phyloP scores from a whole-genome alignment of 1,284 basidiomycete genomes.

The Irpex sp. region DNA sequence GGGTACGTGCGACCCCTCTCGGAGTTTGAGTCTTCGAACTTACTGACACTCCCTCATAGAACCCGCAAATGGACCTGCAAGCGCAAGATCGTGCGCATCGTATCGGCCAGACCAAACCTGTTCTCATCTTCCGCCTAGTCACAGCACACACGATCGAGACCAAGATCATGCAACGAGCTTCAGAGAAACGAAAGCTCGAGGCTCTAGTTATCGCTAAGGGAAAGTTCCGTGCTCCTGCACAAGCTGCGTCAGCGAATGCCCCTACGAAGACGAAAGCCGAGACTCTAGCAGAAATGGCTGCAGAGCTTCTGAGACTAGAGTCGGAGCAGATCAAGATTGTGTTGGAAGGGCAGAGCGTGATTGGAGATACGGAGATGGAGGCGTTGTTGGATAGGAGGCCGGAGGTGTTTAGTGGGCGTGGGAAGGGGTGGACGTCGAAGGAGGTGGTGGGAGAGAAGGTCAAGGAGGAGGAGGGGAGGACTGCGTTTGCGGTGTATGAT shows the following conservation, averaged over 20 bases:
- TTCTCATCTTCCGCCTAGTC: constrained; percentile 85
- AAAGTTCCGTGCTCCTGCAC: constrained; percentile 72
- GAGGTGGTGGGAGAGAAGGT: constrained; percentile 19
- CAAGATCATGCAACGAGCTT: constrained; percentile 85
- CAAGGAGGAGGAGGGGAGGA: constrained; percentile 28
- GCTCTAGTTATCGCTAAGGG: constrained; percentile 92
- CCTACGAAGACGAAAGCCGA: constrained; percentile 34
- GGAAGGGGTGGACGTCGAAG: constrained; percentile 71
- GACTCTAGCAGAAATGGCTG: constrained; percentile 76
- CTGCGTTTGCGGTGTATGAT: constrained; percentile 83
- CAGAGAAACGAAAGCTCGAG: constrained; percentile 87
- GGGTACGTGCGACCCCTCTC: constrained; percentile 49
- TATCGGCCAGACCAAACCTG: constrained; percentile 88
- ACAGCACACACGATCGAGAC: constrained; percentile 88
- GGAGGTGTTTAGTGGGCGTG: constrained; percentile 72
- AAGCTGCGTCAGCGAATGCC: constrained; percentile 22
- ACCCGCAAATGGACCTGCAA: constrained; percentile 95
- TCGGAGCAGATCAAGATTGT: constrained; percentile 85
- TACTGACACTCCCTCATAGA: constrained; percentile 41
- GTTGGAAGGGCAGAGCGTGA: constrained; percentile 64
- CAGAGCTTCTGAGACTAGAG: constrained; percentile 76
- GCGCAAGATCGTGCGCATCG: constrained; percentile 95
- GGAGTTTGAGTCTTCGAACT: not conserved
- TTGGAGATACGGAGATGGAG: constrained; percentile 78
- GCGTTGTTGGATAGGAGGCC: constrained; percentile 78